Base-by-base conservation (phyloP, 108 stramenopile species). In the Aurantiochytrium sp. region DNA sequence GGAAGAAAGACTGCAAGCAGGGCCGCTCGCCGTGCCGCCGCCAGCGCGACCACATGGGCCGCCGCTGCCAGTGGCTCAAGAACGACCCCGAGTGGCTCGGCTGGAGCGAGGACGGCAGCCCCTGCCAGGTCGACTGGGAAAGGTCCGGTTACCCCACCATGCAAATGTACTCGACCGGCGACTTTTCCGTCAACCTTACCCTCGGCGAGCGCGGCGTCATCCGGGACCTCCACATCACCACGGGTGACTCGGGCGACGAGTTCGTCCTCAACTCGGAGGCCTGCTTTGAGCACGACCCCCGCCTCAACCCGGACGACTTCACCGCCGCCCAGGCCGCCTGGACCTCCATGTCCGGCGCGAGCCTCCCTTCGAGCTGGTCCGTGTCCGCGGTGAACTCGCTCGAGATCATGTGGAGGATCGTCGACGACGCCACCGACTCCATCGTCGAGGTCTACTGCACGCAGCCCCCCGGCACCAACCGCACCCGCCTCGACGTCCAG, bases 151-250 rank as follows among this genome's bases (percentile, higher is more conserved):
- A 81, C 45, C 73, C 73, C 21, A 81, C 73, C 6, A 81, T 81
- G 73, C 21, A 6, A 12, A 81, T 81, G 73, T 81, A 81, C 39
- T 12, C 50, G 17, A 41, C 42, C 17, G 3, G 73, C 73, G 10
- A 12, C 39, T 81, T 81, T 24, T 22, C 73, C n/a, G 27, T 41
- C 45, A 48, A 81, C 39, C 45, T 81, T 5, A 48, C 45, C 21
- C 73, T 81, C 45, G 73, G 73, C 39, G 73, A 81, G 45, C 73
- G 73, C 32, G 73, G 73, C 12, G 73, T 81, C 45, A 81, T 81
- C 32, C 19, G 6, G 6, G 24, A 42, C 19, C 21, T 81, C 73
- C 39, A 17, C 73, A 48, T 81, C 73, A 48, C 73, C 0, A 48
- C 73, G 1, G 59, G 59, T 65, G 59, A 65, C 15, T n/a, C 73